phyloP scores from a whole-genome alignment of 1,284 basidiomycete genomes.

The Cutaneotrichosporon arboriforme region DNA sequence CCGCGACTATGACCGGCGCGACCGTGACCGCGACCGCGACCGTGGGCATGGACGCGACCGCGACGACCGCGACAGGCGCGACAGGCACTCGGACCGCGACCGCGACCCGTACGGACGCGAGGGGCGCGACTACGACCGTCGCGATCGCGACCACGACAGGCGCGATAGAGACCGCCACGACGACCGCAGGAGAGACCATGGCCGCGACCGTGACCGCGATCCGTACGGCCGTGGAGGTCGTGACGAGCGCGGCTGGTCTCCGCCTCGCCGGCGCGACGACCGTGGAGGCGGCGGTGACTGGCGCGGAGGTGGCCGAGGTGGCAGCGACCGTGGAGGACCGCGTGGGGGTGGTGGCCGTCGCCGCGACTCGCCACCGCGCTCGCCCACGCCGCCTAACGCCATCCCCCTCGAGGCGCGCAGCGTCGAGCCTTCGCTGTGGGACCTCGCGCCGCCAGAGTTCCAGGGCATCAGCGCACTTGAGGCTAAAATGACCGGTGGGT shows the following conservation, averaged over 20 bases:
- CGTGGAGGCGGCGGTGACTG: constrained; percentile 26
- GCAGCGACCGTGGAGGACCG: constrained; percentile 27
- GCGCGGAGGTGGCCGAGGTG: constrained; percentile 28
- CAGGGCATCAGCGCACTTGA: constrained; percentile 91
- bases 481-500: constrained; percentile 88
- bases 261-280: constrained; percentile 24
- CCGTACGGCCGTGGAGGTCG: constrained; percentile 4
- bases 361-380: constrained; percentile 59
- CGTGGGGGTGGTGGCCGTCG: constrained; percentile 49
- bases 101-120: constrained; percentile 11
- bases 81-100: constrained; percentile 9
- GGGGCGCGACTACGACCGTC: constrained; percentile 13
- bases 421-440: constrained; percentile 87
- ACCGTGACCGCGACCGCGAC: constrained; percentile 10
- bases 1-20: constrained; percentile 5
- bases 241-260: constrained; percentile 13
- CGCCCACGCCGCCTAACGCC: constrained; percentile 83
- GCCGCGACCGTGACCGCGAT: constrained; percentile 9
- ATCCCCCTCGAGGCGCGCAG: constrained; percentile 77
- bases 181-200: constrained; percentile 7
- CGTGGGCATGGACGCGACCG: constrained; percentile 12
- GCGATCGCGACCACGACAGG: constrained; percentile 10
- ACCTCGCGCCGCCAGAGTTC: constrained; percentile 89
- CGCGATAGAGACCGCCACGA: constrained; percentile 12
- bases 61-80: constrained; percentile 10